Base-by-base conservation (phyloP, 495 filamentous ascomycete species). In the Penicillium silybi region DNA sequence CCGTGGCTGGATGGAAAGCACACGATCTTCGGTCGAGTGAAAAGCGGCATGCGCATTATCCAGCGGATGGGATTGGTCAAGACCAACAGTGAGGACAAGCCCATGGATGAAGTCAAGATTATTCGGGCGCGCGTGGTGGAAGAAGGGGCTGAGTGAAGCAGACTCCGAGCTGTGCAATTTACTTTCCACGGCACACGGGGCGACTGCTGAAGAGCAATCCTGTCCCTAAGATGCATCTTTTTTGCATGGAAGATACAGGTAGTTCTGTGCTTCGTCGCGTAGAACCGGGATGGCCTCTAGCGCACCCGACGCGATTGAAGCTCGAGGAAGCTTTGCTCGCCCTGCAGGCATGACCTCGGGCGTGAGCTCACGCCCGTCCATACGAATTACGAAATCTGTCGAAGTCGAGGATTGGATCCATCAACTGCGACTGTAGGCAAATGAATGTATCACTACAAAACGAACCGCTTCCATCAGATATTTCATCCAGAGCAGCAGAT, bases 1-100 rank as follows among this genome's bases (percentile, higher is more conserved):
- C 93, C 93, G 2, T 97, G 93, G 93, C 72, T 98, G 52, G 95
- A 98, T 71, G 91, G 90, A 23, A 96, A 96, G 68, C 93, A 98
- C 70, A 96, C 93, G 6, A 96, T 98, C 58, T 98, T 98, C 65
- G 93, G 95, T 8, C 74, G 95, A 39, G 90, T 98, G 20, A 93
- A 89, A 71, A 83, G 70, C 50, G 93, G 93, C 7, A 82, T 98
- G 78, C 70, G 76, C 32, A 76, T 95, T 7, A 87, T 98, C 38
- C 84, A 89, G 74, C 77, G 92, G 46, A 90, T 98, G 86, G 95
- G 93, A 3, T 66, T 93, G 50, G 90, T 95, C 35, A 93, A 88
- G 77, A 96, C 90, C 2, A 90, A 83, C 16, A 62, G 59, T 16
- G 87, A 90, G 52, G 93, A 98, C 68, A 69, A 86, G 60, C 93